Base-by-base conservation (phyloP, 176 grass and related monocot genomes). In the Oryza rufipogon region DNA sequence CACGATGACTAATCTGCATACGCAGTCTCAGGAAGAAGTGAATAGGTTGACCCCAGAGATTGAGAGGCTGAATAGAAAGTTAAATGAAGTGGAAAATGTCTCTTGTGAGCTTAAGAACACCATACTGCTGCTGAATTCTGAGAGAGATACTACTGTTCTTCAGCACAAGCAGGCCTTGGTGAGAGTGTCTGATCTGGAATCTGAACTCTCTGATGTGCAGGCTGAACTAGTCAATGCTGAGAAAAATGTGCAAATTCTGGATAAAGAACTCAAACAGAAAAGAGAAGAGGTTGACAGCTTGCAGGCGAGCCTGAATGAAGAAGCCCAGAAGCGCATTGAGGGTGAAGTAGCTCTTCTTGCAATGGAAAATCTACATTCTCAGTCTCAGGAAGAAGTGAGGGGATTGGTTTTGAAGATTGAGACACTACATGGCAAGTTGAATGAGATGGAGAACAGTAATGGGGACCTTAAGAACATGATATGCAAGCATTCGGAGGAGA, bases 401-500 rank as follows among this genome's bases (percentile, higher is more conserved):
- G 63, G 51, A 51, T 45, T 82, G 70, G 12, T 23, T 60, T 41
- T 45, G 23, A 65, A 90, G 77, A 67, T 90, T 54, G 72, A 86
- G 77, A 89, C 11, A n/a, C 70, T 86, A 51, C 80, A 71, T 74
- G 79, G 36, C 64, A 84, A 84, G 22, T 64, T 91, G 80, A 75
- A 75, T 77, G 85, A 91, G 13, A 75, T 76, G 71, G 85, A 91
- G 75, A 91, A 70, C 30, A 80, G 38, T n/a, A 91, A 84, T 47
- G 25, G 74, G 67, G 80, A 84, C 33, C 84, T 91, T 74, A 77
- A 84, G 75, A 80, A 49, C 70, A 83, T 64, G 79, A 87, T 91
- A 74, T 51, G 70, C 84, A 81, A 81, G 38, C 77, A 73, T 65
- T 70, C 54, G 36, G 51, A 81, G 51, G 75, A 81, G 28, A 87